Evolutionary conservation across 208 protist genomes (phyloP).

Genomic region (Strigomonas culicis): DNA sequence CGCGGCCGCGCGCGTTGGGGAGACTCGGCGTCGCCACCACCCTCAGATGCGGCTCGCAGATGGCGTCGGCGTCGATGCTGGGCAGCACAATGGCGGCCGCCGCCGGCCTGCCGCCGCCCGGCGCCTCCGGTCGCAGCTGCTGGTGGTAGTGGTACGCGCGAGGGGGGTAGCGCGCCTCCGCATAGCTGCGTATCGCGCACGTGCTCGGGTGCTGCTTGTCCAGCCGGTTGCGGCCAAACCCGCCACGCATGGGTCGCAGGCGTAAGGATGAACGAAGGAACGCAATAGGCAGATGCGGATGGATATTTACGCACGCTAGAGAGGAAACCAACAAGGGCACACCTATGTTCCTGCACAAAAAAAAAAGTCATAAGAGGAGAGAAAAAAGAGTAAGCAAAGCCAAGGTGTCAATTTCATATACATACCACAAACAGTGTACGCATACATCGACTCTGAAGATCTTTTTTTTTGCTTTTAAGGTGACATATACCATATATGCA

Average conservation of each 20-base stretch:
- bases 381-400: conserved; percentile 7
- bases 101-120: neutral
- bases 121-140: conserved; percentile 17
- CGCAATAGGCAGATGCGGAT: neutral
- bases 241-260: too few species aligned
- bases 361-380: conserved; percentile 6
- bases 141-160: conserved; percentile 70
- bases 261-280: too few species aligned
- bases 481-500: neutral
- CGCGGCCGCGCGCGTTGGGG: conserved; percentile 13
- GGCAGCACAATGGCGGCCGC: conserved; percentile 41
- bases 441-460: too few species aligned
- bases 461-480: too few species aligned
- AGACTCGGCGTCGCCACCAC: neutral
- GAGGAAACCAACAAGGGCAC: neutral
- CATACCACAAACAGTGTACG: neutral
- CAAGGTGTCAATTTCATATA: neutral
- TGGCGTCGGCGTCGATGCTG: conserved; percentile 63
- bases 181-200: conserved; percentile 31
- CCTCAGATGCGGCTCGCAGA: conserved; percentile 31
- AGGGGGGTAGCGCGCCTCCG: conserved; percentile 63
- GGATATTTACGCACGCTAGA: neutral
- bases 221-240: neutral
- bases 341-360: neutral
- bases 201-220: neutral